These are phyloP conservation scores for Suillus subluteus DNA, from an alignment of 768 basidiomycete genomes.

Conservation along the genomic window DNA sequence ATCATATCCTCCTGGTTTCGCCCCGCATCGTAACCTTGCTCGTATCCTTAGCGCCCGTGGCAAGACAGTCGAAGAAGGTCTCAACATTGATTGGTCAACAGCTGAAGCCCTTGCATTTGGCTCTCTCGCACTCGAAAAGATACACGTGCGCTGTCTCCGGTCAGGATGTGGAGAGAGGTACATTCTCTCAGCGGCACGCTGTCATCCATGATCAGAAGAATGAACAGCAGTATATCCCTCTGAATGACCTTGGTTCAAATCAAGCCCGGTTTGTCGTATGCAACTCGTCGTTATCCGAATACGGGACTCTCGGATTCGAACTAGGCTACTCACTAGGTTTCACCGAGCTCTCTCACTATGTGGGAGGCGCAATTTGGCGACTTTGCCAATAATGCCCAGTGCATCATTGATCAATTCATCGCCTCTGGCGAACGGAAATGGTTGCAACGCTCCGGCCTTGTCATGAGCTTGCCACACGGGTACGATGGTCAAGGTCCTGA, in stretches of 20 bases:
- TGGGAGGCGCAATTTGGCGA: constrained; percentile 99
- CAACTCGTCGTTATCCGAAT: constrained; percentile 98
- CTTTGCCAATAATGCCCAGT: constrained; percentile 97
- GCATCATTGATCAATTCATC: constrained; percentile 98
- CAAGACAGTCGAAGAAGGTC: constrained; percentile 89
- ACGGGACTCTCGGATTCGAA: constrained; percentile 93
- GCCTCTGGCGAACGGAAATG: constrained; percentile 97
- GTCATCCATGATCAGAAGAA: constrained; percentile 95
- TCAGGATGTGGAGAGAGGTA: constrained; percentile 98
- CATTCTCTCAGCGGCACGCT: constrained; percentile 98
- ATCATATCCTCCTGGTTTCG: constrained; percentile 82
- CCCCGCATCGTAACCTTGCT: constrained; percentile 88
- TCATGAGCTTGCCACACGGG: constrained; percentile 89
- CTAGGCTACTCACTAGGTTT: constrained; percentile 98
- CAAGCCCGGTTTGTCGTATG: constrained; percentile 95
- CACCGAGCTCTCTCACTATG: constrained; percentile 87
- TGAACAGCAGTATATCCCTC: constrained; percentile 86
- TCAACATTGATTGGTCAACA: constrained; percentile 96
- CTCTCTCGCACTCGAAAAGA: constrained; percentile 88
- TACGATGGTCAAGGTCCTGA: constrained; percentile 99
- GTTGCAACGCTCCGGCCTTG: constrained; percentile 91
- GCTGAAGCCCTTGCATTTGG: constrained; percentile 98
- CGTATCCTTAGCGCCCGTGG: constrained; percentile 89
- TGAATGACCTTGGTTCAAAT: constrained; percentile 84
- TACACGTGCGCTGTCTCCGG: constrained; percentile 95